Evolutionary conservation across 306 rosid genomes (phyloP).

Genomic region (Inga laurina): DNA sequence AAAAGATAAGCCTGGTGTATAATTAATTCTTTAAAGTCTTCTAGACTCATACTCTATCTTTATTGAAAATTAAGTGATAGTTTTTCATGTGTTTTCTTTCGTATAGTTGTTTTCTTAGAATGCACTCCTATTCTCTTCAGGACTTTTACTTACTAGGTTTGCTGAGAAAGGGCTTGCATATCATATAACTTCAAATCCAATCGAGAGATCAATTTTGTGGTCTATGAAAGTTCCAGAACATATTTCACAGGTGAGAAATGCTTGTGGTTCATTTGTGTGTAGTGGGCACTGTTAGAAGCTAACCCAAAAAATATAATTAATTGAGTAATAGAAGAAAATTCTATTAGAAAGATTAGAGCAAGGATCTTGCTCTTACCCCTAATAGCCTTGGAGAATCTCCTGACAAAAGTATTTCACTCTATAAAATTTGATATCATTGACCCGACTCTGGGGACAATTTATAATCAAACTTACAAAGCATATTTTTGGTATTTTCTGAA

Average conservation of each 20-base stretch:
- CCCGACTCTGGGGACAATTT: too few relatives aligned
- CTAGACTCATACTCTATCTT: background rate
- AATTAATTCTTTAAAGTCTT: background rate
- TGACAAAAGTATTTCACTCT: too few relatives aligned
- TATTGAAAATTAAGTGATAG: conserved; percentile 22
- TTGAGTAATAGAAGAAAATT: too few relatives aligned
- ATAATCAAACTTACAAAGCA: too few relatives aligned
- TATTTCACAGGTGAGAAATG: conserved; percentile 64
- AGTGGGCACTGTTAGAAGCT: background rate
- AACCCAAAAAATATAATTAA: too few relatives aligned
- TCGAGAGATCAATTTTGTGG: conserved; percentile 86
- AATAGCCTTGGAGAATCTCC: too few relatives aligned
- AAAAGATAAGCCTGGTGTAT: background rate
- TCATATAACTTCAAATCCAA: conserved; percentile 81
- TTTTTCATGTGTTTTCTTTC: conserved; percentile 4
- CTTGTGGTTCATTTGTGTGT: conserved; percentile 1
- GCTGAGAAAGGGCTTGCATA: conserved; percentile 80
- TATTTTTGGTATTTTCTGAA: too few relatives aligned
- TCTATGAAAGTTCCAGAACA: conserved; percentile 85
- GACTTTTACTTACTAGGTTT: conserved; percentile 82
- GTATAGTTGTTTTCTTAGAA: conserved; percentile 14
- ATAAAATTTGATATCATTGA: too few relatives aligned
- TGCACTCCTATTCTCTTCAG: conserved; percentile 43
- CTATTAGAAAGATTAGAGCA: too few relatives aligned
- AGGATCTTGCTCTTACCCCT: too few relatives aligned